Conservation (phyloP, 2,329 filamentous ascomycete species). For the Parafenestella ontariensis region DNA sequence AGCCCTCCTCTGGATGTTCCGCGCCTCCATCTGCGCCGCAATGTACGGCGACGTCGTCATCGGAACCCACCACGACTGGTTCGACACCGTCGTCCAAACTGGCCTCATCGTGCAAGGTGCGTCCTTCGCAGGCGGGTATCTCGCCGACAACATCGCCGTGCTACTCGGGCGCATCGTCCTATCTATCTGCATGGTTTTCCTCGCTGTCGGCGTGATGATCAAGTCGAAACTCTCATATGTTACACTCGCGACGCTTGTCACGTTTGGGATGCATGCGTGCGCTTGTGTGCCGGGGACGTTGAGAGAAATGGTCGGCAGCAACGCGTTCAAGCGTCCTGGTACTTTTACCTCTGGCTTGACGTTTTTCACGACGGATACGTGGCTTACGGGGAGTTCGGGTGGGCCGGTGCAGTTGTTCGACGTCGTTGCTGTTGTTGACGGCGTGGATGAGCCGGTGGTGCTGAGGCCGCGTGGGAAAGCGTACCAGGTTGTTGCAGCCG, state of each 20-base stretch:
- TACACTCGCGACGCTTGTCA: too few relatives aligned
- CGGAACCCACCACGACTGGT: neutral
- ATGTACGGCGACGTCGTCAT: neutral
- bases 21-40: neutral
- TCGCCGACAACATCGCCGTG: neutral
- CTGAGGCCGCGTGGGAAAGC: neutral
- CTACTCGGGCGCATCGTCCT: neutral
- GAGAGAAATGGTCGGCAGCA: neutral
- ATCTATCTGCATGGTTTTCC: neutral
- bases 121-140: neutral
- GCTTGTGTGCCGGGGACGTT: neutral
- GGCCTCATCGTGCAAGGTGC: neutral
- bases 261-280: too few relatives aligned
- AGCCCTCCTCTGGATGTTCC: neutral
- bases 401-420: neutral
- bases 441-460: neutral
- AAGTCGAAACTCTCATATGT: too few relatives aligned
- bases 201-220: neutral
- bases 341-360: neutral
- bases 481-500: neutral
- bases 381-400: neutral
- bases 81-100: neutral
- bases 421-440: neutral
- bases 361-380: neutral
- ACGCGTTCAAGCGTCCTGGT: neutral